phyloP scores from a whole-genome alignment of 495 filamentous ascomycete species.

The Penicillium mononematosum region DNA sequence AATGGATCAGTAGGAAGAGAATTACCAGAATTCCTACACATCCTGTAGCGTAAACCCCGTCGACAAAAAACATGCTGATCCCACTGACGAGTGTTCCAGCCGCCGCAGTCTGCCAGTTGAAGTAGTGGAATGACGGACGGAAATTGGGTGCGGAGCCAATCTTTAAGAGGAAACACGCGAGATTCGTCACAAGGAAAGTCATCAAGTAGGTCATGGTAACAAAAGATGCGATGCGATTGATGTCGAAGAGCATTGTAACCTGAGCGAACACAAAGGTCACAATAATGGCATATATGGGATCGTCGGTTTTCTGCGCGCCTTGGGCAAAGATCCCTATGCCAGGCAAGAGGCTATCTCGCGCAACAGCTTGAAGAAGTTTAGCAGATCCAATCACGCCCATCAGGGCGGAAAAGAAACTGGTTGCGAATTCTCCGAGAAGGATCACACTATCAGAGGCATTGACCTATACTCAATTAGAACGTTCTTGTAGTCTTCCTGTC shows the following conservation, averaged over 20 bases:
- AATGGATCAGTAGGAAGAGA: constrained; percentile 82
- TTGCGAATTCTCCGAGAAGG: constrained; percentile 78
- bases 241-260: constrained; percentile 75
- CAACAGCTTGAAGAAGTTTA: constrained; percentile 84
- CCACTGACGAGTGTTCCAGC: constrained; percentile 71
- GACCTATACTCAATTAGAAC: constrained; percentile 41
- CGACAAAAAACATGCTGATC: constrained; percentile 84
- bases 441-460: constrained; percentile 71
- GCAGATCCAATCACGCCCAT: constrained; percentile 88
- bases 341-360: constrained; percentile 75
- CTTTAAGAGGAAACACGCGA: constrained; percentile 85
- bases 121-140: constrained; percentile 82
- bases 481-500: not conserved
- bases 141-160: constrained; percentile 94
- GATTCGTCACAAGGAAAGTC: constrained; percentile 63
- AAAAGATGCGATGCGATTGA: constrained; percentile 86
- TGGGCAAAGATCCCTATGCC: constrained; percentile 73
- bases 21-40: constrained; percentile 71
- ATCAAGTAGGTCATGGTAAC: constrained; percentile 87
- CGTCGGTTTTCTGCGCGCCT: constrained; percentile 71
- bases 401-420: constrained; percentile 77
- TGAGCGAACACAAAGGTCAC: constrained; percentile 75
- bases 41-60: constrained; percentile 74
- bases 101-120: constrained; percentile 81
- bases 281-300: constrained; percentile 75